Evolutionary conservation across 257 asterid genomes (phyloP), one percentile per base, ranked within the genome.

Genomic region (Henckelia pumila): DNA sequence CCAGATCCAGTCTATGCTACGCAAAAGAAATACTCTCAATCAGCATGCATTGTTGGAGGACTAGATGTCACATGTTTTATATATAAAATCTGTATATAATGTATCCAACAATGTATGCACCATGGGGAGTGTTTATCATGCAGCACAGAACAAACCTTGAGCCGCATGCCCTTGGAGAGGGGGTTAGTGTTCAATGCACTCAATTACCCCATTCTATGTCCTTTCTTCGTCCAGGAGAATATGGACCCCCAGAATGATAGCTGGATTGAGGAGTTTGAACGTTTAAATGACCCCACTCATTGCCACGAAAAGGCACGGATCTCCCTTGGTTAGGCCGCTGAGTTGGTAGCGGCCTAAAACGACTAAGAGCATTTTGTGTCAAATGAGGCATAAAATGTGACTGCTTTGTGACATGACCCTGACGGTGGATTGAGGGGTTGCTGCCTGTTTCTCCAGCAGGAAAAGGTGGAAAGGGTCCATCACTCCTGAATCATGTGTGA

Each of bases 321-420:
- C 95, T 82, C 73, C 96, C 95, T 21, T 81, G 83, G 80, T 72
- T 82, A 64, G 75, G 82, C 77, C 84, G 83, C 80, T 84, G 89
- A 65, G 58, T 33, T 7, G 87, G 88, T 71, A 78, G 88, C 73
- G 82, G 89, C 19, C 92, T 88, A 60, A 85, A 72, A 33, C 90
- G 90, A 77, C 94, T 87, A 40, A 86, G 90, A 58, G 96, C 89
- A 80, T 61, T 75, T 72, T 73, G 94, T 47, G 84, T 71, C 68
- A 72, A 69, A 64, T 85, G 89, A 63, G 96, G 93, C 76, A 68
- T 69, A 53, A 80, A 73, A 67, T 88, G 83, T 63, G 96, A 69
- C 13, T 89, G 86, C 73, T 78, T 81, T 21, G 73, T 16, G 66
- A 75, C 63, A 17, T 82, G 95, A 47, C 69, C 66, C 72, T 79